Evolutionary conservation across 768 basidiomycete species (phyloP), one percentile per base, ranked within the genome.

Genomic region (Lactarius hengduanensis): DNA sequence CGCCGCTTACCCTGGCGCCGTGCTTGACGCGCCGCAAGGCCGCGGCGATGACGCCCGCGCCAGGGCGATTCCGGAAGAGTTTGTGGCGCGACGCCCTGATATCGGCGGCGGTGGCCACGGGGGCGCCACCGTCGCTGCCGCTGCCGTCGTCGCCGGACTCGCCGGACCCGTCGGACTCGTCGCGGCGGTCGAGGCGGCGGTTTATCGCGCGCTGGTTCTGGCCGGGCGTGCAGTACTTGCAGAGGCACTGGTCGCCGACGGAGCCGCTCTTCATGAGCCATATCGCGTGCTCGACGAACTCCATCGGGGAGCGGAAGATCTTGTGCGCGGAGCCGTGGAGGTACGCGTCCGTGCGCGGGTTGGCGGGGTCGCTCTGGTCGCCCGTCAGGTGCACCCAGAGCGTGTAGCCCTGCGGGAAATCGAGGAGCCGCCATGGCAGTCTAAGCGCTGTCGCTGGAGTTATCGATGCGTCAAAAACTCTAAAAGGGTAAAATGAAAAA

Each of bases 261-360:
- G 45, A 47, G 5, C 43, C 0, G 20, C 57, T 57, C 20, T 36
- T 54, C 66, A 67, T 67, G 58, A 70, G 69, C 69, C 69, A 70
- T 20, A 70, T 69, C 3, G 69, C 69, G 20, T 70, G 69, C 3
- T 57, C 59, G 32, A 59, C 69, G 47, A 70, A 70, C 18, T 70
- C 69, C 63, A 56, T 64, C 1, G 69, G 69, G 0, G 69, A 70
- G 18, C 69, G 69, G 47, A 70, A 65, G n/a, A 61, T 20, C 2
- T 28, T 54, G 53, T 63, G 58, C 0, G 53, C 54, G 0, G 57
- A 57, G n/a, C 69, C 69, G 32, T 68, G 20, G 1, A 69, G 59
- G 18, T 69, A 69, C 0, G 40, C 54, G 54, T 69, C 69, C 0
- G 16, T 61, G 8, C 69, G 67, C 0, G 66, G 66, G n/a, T 69